Evolutionary conservation across 2,329 filamentous ascomycete genomes (phyloP).

Genomic region (Neopestalotiopsis rosae): DNA sequence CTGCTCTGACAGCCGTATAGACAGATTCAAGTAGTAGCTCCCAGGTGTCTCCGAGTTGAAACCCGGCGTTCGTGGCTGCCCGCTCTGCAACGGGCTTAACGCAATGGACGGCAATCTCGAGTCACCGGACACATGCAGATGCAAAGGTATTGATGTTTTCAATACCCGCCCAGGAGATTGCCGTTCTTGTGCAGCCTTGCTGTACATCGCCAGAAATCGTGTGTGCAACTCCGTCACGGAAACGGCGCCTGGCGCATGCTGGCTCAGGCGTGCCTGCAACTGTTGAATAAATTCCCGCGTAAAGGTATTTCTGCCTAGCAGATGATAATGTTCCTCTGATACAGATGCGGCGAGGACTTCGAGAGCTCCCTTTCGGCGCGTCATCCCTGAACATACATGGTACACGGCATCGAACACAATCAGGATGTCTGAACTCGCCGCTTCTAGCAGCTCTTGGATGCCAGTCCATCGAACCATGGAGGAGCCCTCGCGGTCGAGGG

Average conservation of each 20-base stretch:
- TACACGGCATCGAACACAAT: conserved; percentile 65
- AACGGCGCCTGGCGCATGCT: conserved; percentile 47
- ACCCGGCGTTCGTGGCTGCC: conserved; percentile 43
- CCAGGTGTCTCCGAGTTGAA: conserved; percentile 43
- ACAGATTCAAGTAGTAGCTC: conserved; percentile 53
- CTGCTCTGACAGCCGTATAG: conserved; percentile 56
- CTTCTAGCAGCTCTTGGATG: conserved; percentile 62
- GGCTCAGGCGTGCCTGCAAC: conserved; percentile 51
- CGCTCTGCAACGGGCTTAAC: conserved; percentile 53
- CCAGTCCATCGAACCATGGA: conserved; percentile 60
- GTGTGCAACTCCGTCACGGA: conserved; percentile 61
- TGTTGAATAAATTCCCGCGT: conserved; percentile 56
- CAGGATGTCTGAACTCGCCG: conserved; percentile 59
- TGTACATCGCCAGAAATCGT: conserved; percentile 57
- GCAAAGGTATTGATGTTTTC: conserved; percentile 58
- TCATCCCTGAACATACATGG: conserved; percentile 58
- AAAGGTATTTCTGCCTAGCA: conserved; percentile 57
- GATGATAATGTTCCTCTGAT: conserved; percentile 55
- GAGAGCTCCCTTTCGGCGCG: conserved; percentile 57
- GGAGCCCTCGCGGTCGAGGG: conserved; percentile 48
- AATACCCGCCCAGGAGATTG: conserved; percentile 52
- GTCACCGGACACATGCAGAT: conserved; percentile 61
- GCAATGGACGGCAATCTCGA: conserved; percentile 61
- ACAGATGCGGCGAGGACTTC: conserved; percentile 62
- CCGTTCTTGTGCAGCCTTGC: conserved; percentile 56